Conservation (phyloP, 805 yeast species). For the Candida ponderosae region DNA sequence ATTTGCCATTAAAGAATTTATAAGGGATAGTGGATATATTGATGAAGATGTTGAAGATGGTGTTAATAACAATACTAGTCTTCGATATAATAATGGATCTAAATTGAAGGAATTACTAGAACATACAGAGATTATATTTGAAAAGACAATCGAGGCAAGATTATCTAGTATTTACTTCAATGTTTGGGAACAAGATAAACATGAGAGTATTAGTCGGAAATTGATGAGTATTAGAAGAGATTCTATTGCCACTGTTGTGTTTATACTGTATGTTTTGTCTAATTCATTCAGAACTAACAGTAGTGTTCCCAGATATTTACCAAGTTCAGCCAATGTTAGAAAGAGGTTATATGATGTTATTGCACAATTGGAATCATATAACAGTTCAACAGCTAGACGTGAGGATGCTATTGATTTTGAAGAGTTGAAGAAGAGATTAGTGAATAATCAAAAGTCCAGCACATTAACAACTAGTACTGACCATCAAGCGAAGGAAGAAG, state of each 20-base stretch:
- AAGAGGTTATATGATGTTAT: conserved; percentile 34
- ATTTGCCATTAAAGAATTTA: conserved; percentile 28
- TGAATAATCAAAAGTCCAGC: not conserved
- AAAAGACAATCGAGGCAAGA: conserved; percentile 39
- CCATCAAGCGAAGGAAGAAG: too few species aligned
- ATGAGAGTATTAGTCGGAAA: conserved; percentile 28
- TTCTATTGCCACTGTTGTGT: conserved; percentile 37
- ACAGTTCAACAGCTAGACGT: conserved; percentile 2
- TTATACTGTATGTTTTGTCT: conserved; percentile 32
- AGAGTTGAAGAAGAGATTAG: conserved; percentile 7
- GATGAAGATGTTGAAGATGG: conserved; percentile 29
- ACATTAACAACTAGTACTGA: not conserved
- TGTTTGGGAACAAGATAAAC: conserved; percentile 34
- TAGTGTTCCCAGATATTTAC: conserved; percentile 35
- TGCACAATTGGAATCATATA: conserved; percentile 19
- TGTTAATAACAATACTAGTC: conserved; percentile 24
- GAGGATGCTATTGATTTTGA: conserved; percentile 1
- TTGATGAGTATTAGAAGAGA: conserved; percentile 38
- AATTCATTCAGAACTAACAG: conserved; percentile 31
- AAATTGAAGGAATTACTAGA: conserved; percentile 25
- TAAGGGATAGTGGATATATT: conserved; percentile 23
- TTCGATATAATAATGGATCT: too few species aligned
- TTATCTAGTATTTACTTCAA: conserved; percentile 39
- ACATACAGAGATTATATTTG: conserved; percentile 31
- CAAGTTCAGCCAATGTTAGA: conserved; percentile 35